These are phyloP conservation scores for Nemania bipapillata DNA, from an alignment of 2,329 filamentous ascomycete genomes.

Conservation along the genomic window DNA sequence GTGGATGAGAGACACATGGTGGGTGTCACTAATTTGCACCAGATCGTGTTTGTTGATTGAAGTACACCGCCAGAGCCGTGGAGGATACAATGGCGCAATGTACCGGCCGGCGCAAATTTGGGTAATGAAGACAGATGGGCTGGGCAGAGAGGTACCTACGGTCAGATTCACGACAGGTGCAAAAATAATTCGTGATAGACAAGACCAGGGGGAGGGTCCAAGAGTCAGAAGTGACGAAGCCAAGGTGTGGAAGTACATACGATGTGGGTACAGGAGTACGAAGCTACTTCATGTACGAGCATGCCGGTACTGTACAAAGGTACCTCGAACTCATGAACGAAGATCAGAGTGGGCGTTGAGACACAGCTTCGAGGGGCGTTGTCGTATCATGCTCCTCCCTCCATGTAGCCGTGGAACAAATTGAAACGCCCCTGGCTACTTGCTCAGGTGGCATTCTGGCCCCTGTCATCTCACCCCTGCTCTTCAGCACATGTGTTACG, in stretches of 20 bases:
- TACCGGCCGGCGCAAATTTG: slow-evolving; percentile 42
- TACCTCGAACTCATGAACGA: slow-evolving; percentile 23
- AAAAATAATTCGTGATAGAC: slow-evolving; percentile 49
- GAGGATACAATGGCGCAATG: slow-evolving; percentile 43
- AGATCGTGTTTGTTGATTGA: slow-evolving; percentile 32
- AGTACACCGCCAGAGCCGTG: slow-evolving; percentile 50
- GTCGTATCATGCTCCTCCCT: slow-evolving; percentile 28
- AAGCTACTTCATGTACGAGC: slow-evolving; percentile 3
- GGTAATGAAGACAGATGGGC: slow-evolving; percentile 39
- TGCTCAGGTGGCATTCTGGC: slow-evolving; percentile 16
- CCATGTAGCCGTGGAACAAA: slow-evolving; percentile 44
- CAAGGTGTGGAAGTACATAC: slow-evolving; percentile 32
- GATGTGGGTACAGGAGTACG: slow-evolving; percentile 17
- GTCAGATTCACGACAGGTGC: slow-evolving; percentile 42
- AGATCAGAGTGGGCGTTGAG: slow-evolving; percentile 19
- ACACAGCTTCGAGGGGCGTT: slow-evolving; percentile 17
- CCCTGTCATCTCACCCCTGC: slow-evolving; percentile 34
- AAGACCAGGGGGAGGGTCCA: slow-evolving; percentile 40
- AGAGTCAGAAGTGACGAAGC: slow-evolving; percentile 36
- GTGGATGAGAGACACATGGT: slow-evolving; percentile 44
- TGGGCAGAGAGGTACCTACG: slow-evolving; percentile 44
- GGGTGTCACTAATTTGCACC: slow-evolving; percentile 42
- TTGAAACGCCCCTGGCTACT: slow-evolving; percentile 50
- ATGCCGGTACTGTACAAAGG: slow-evolving; percentile 13
- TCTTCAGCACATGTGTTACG: slow-evolving; percentile 36